phyloP scores from a whole-genome alignment of 1,284 basidiomycete genomes.

The Leccinum solheimii region DNA sequence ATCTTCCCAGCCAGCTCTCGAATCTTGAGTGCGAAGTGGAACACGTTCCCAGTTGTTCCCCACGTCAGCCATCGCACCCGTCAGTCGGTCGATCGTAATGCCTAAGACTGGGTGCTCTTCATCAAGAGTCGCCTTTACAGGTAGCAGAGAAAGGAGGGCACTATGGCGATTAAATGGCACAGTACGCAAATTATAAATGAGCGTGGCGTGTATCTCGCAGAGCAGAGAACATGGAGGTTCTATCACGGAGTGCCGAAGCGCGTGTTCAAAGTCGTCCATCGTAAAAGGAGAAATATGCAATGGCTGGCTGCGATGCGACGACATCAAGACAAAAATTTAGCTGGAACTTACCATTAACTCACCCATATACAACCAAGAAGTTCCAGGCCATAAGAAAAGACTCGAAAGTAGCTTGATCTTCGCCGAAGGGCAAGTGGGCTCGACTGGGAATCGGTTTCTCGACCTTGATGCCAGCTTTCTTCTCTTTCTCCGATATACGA shows the following conservation, averaged over 20 bases:
- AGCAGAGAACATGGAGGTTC: conserved; percentile 79
- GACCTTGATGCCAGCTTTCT: conserved; percentile 68
- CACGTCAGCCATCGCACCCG: conserved; percentile 64
- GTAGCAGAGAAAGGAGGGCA: conserved; percentile 65
- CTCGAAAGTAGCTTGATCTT: conserved; percentile 73
- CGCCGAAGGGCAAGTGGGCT: conserved; percentile 72
- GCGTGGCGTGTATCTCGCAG: conserved; percentile 84
- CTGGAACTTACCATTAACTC: conserved; percentile 31
- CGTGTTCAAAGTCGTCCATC: conserved; percentile 90
- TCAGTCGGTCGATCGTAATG: conserved; percentile 58
- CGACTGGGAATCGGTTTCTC: conserved; percentile 69
- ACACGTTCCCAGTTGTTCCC: conserved; percentile 82
- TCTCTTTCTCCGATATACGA: conserved; percentile 73
- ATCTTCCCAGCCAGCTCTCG: conserved; percentile 81
- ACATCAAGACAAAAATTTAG: conserved; percentile 2
- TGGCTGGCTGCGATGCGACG: conserved; percentile 60
- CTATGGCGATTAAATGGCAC: conserved; percentile 69
- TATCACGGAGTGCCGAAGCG: conserved; percentile 73
- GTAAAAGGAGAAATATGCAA: conserved; percentile 89
- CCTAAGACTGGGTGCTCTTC: conserved; percentile 48
- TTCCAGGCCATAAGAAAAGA: conserved; percentile 89
- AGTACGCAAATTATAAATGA: conserved; percentile 88
- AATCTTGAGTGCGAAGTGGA: conserved; percentile 63
- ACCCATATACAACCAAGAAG: conserved; percentile 92
- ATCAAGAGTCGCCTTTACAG: conserved; percentile 42